Conservation (phyloP, 768 basidiomycete species). For the Bullera alba region DNA sequence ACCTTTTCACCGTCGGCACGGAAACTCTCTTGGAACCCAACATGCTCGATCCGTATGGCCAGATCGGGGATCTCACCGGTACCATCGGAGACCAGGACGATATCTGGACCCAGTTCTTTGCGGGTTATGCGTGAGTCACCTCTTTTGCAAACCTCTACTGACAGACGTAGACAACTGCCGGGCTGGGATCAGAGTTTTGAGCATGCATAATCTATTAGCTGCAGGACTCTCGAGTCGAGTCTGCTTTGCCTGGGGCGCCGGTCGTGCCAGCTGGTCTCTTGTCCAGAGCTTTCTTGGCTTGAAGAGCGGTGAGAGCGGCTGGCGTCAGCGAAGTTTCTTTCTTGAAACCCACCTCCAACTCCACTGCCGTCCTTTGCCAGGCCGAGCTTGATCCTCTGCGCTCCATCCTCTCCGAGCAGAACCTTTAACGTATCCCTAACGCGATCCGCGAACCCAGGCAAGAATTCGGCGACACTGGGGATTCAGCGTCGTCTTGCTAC, state of each 20-base stretch:
- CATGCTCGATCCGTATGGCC: neutral
- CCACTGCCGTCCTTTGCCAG: slow-evolving; percentile 97
- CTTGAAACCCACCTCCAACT: slow-evolving; percentile 69
- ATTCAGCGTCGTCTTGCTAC: neutral
- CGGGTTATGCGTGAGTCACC: slow-evolving; percentile 5
- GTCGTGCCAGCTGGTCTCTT: slow-evolving; percentile 1
- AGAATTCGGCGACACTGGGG: slow-evolving; percentile 76
- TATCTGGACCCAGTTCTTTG: slow-evolving; percentile 9
- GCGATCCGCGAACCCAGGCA: slow-evolving; percentile 73
- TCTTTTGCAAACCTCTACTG: no score
- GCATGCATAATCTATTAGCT: no score
- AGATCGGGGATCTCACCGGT: neutral
- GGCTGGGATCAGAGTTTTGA: no score
- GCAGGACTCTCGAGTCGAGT: slow-evolving; percentile 3
- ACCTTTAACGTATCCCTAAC: slow-evolving; percentile 67
- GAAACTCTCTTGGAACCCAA: neutral
- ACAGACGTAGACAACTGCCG: no score
- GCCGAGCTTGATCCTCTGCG: slow-evolving; percentile 74
- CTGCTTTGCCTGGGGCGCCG: slow-evolving; percentile 3
- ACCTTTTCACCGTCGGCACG: neutral
- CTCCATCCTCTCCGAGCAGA: slow-evolving; percentile 72
- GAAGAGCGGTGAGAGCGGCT: slow-evolving; percentile 84
- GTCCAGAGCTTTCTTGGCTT: slow-evolving; percentile 58
- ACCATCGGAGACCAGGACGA: neutral
- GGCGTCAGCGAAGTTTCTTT: neutral